These are phyloP conservation scores for Pyrenopolyporus hunteri DNA, from an alignment of 495 filamentous ascomycete species.

Conservation along the genomic window DNA sequence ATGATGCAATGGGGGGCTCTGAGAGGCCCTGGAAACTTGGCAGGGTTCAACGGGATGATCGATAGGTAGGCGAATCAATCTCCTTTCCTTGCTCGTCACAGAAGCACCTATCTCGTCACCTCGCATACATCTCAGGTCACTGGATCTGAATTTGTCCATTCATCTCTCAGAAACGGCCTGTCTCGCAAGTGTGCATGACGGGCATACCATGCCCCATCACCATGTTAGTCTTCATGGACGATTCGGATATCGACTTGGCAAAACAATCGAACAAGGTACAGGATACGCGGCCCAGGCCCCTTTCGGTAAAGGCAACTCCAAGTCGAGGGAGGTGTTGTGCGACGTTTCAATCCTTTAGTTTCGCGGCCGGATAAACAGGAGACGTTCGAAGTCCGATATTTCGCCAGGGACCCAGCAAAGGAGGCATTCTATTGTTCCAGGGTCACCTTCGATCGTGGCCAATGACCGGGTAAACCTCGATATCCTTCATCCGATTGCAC, in stretches of 20 bases:
- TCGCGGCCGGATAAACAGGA: conserved; percentile 33
- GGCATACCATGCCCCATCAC: conserved; percentile 28
- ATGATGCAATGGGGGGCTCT: conserved; percentile 74
- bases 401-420: conserved; percentile 18
- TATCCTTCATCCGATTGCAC: conserved; percentile 53
- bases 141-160: conserved; percentile 47
- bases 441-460: conserved; percentile 35
- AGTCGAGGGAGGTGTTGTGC: conserved; percentile 23
- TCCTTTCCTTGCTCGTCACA: conserved; percentile 28
- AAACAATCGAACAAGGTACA: conserved; percentile 8
- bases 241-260: conserved; percentile 32
- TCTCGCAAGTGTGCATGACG: conserved; percentile 48
- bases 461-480: conserved; percentile 47
- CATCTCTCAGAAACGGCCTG: conserved; percentile 37
- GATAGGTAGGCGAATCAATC: conserved; percentile 77
- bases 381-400: conserved; percentile 28
- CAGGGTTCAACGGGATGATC: conserved; percentile 74
- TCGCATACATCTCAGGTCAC: conserved; percentile 50
- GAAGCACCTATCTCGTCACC: conserved; percentile 41
- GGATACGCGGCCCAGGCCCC: conserved; percentile 15
- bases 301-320: conserved; percentile 18
- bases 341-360: conserved; percentile 23
- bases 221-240: conserved; percentile 23
- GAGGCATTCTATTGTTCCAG: conserved; percentile 19
- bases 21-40: conserved; percentile 73